phyloP scores from a whole-genome alignment of 768 basidiomycete genomes.

The Calocybe cyanea region DNA sequence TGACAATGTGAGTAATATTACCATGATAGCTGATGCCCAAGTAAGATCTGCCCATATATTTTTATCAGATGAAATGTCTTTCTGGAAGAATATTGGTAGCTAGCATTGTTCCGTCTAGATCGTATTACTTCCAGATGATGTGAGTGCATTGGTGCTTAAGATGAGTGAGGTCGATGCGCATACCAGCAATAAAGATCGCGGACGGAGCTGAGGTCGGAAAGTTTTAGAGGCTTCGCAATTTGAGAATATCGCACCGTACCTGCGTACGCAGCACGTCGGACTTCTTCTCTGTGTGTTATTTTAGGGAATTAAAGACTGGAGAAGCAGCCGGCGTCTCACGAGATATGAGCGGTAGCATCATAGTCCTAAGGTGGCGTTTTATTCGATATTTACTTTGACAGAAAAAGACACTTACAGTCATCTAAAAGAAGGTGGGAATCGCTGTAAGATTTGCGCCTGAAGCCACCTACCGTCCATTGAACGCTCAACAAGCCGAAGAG shows the following conservation, averaged over 20 bases:
- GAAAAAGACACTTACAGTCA: conserved; percentile 43
- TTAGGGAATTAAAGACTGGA: conserved; percentile 6
- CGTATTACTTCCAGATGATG: too few species aligned
- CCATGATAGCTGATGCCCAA: too few species aligned
- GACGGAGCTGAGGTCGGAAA: conserved; percentile 17
- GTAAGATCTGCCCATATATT: too few species aligned
- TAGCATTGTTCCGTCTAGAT: too few species aligned
- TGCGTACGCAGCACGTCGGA: conserved; percentile 75
- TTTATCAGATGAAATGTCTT: too few species aligned
- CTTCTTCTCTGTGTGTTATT: conserved; percentile 57
- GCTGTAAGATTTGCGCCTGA: conserved; percentile 1
- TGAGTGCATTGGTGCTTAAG: too few species aligned
- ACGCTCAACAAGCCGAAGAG: conserved; percentile 82
- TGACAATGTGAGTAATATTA: too few species aligned
- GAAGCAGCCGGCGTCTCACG: conserved; percentile 42
- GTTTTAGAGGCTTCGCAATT: not conserved
- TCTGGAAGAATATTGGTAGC: too few species aligned
- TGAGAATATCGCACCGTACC: conserved; percentile 30
- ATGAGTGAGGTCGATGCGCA: not conserved
- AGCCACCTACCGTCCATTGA: conserved; percentile 71
- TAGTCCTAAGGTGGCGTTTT: conserved; percentile 48
- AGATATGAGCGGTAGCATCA: conserved; percentile 79
- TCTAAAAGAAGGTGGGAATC: conserved; percentile 30
- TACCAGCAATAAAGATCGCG: conserved; percentile 25
- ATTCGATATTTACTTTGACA: conserved; percentile 2